Conservation (phyloP, 176 grass and related monocot genomes). For the Eragrostis curvula region DNA sequence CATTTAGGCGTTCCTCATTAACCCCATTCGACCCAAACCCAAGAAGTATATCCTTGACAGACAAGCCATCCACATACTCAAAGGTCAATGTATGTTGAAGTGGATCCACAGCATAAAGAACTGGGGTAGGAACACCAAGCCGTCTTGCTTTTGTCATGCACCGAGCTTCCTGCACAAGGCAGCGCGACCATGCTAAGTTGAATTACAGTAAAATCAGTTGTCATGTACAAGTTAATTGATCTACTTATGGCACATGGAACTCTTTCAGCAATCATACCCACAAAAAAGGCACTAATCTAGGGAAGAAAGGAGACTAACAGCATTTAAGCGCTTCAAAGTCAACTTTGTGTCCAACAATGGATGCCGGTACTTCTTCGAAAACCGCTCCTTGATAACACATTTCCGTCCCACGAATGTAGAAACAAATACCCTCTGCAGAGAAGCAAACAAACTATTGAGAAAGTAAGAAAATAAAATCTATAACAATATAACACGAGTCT, state of each 20-base stretch:
- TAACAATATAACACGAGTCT: background rate
- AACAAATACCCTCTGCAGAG: conserved; percentile 75
- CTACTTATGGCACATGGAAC: background rate
- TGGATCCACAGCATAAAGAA: conserved; percentile 84
- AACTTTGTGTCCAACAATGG: conserved; percentile 83
- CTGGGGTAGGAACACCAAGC: conserved; percentile 90
- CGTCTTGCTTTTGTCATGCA: conserved; percentile 97
- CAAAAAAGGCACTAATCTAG: background rate
- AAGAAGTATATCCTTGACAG: conserved; percentile 87
- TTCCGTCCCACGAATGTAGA: conserved; percentile 71
- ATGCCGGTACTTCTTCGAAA: conserved; percentile 90
- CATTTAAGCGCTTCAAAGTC: conserved; percentile 84
- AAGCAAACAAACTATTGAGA: conserved; percentile 45
- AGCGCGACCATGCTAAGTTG: conserved; percentile 17
- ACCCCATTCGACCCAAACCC: conserved; percentile 80
- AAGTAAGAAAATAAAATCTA: conserved; percentile 9
- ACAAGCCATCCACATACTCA: conserved; percentile 82
- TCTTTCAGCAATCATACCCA: background rate
- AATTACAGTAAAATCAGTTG: conserved; percentile 14
- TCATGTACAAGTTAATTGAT: conserved; percentile 31
- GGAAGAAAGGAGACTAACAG: conserved; percentile 50
- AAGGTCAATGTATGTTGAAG: conserved; percentile 82
- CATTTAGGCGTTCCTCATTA: conserved; percentile 62
- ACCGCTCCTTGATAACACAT: conserved; percentile 85
- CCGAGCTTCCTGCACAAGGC: conserved; percentile 73